Evolutionary conservation across 139 green algal genomes (phyloP).

Genomic region (Nannochloris sp.): DNA sequence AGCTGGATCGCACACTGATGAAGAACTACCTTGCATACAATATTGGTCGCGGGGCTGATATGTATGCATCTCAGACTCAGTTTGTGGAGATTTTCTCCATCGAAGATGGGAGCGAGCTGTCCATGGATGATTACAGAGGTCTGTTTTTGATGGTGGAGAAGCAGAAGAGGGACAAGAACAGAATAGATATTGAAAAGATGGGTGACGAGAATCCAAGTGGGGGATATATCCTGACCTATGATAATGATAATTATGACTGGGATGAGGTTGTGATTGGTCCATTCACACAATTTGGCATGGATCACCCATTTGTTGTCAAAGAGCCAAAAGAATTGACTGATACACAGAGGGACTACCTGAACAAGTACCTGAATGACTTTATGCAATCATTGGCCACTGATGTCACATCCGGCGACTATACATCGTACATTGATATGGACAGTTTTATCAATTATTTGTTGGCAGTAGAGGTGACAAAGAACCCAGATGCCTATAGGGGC

Average conservation of each 20-base stretch:
- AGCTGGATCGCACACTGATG: slow-evolving; percentile 35
- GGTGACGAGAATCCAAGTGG: slow-evolving; percentile 10
- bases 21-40: slow-evolving; percentile 36
- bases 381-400: background rate
- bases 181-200: slow-evolving; percentile 15
- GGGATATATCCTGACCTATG: slow-evolving; percentile 43
- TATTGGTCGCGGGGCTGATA: slow-evolving; percentile 22
- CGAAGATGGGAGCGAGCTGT: slow-evolving; percentile 8
- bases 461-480: slow-evolving; percentile 43
- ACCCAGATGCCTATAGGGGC: slow-evolving; percentile 31
- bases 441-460: slow-evolving; percentile 46
- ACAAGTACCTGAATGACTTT: slow-evolving; percentile 16
- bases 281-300: slow-evolving; percentile 2
- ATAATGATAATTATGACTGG: slow-evolving; percentile 47
- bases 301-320: slow-evolving; percentile 18
- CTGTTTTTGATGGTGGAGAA: slow-evolving; percentile 24
- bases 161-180: slow-evolving; percentile 4
- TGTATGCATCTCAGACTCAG: slow-evolving; percentile 32
- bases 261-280: slow-evolving; percentile 24
- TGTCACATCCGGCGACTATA: slow-evolving; percentile 18
- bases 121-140: slow-evolving; percentile 21
- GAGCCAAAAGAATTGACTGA: slow-evolving; percentile 3
- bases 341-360: slow-evolving; percentile 8
- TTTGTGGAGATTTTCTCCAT: slow-evolving; percentile 38
- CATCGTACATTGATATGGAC: slow-evolving; percentile 19